Conservation (phyloP, 2,329 filamentous ascomycete species). For the Pseudogymnoascus sp. region DNA sequence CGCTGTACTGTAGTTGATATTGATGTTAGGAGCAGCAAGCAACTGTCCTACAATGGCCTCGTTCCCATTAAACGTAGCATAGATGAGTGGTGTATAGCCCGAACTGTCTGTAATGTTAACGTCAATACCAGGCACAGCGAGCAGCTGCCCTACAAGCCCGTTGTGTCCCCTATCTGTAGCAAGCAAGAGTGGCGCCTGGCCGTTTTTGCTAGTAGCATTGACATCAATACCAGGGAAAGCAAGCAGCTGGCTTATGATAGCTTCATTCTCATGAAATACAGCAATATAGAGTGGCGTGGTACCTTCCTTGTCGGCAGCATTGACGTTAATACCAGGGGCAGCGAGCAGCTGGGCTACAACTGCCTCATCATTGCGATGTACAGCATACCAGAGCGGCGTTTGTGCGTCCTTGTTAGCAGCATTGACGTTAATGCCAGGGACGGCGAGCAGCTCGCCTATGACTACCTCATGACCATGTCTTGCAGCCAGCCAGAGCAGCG, state of each 20-base stretch:
- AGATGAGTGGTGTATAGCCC: background rate
- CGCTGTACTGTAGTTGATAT: background rate
- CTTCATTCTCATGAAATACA: too few species aligned
- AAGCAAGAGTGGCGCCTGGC: background rate
- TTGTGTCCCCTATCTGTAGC: background rate
- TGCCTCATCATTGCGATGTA: accelerated
- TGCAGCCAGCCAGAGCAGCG: background rate
- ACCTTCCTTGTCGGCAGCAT: background rate
- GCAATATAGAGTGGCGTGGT: background rate
- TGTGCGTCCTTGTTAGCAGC: background rate
- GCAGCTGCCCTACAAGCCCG: background rate
- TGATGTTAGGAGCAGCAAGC: background rate
- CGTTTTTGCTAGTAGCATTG: background rate
- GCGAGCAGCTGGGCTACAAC: background rate
- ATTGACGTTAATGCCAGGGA: background rate
- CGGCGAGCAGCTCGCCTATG: background rate
- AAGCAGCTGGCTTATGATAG: background rate
- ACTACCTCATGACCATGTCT: accelerated
- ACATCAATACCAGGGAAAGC: background rate
- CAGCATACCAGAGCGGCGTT: background rate
- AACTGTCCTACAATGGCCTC: background rate
- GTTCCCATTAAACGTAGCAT: background rate
- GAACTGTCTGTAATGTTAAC: background rate
- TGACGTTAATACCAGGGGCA: background rate
- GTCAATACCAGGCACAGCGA: background rate